Base-by-base conservation (phyloP, 257 asterid genomes). In the Solanum clarkiae region DNA sequence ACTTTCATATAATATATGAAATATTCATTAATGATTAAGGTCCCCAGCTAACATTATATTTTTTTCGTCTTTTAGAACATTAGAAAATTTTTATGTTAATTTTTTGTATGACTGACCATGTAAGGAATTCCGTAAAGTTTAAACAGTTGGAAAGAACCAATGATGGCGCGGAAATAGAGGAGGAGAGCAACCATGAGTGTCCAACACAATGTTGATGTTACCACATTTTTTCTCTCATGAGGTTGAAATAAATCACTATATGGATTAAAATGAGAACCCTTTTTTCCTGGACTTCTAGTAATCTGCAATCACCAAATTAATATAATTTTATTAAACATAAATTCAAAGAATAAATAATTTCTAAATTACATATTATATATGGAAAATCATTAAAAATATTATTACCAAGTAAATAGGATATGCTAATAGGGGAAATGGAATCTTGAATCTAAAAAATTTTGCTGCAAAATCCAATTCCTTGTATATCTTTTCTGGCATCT, bases 211-310 rank as follows among this genome's bases (percentile, higher is more conserved):
- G 99, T 96, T 16, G 99, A 96, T 36, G 95, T 93, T 62, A 88
- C 80, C 3, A 92, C 89, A 65, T 80, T 57, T 42, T 82, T 86
- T 86, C 98, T 93, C 86, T 96, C 99, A 69, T 82, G 85, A 0
- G 92, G 90, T 84, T 86, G 90, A 53, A 96, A 96, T 90, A 96
- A 85, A 42, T 85, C 90, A 53, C 99, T 93, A 84, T 91, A 88
- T 0, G 99, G 99, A 85, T 93, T 92, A 89, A 92, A 96, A 86
- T 96, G 99, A 24, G 99, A 96, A 29, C 99, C 99, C n/a, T 72
- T 90, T 86, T 96, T 96, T 17, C 99, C 99, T 3, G 99, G 98
- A 83, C 95, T 93, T 87, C 98, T 91, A 14, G 82, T 87, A 94
- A 97, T 91, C 99, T 95, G 91, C 29, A 74, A 74, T 14, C 12